phyloP scores from a whole-genome alignment of 352 stramenopile genomes.

The Phytophthora hibernalis region DNA sequence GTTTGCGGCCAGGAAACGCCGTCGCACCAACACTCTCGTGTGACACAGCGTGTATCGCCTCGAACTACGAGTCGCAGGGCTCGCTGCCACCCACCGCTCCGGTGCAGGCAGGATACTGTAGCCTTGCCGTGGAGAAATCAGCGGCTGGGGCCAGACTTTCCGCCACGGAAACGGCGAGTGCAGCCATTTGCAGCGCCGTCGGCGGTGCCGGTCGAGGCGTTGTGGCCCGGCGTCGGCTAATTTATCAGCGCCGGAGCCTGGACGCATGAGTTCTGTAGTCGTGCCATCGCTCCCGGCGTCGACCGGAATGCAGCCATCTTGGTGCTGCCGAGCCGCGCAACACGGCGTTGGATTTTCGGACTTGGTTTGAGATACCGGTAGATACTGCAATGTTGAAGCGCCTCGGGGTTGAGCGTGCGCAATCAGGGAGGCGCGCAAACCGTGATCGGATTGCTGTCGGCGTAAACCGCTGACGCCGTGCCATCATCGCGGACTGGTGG shows the following conservation, averaged over 20 bases:
- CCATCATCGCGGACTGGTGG: neutral
- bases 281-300: neutral
- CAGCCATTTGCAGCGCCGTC: constrained; percentile 19
- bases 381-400: constrained; percentile 10
- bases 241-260: neutral
- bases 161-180: neutral
- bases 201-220: constrained; percentile 19
- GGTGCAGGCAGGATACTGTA: neutral
- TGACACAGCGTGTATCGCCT: constrained; percentile 6
- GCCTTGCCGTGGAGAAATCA: constrained; percentile 13
- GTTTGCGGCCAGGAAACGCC: constrained; percentile 4
- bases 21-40: constrained; percentile 3
- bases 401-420: neutral
- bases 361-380: constrained; percentile 16
- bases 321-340: neutral
- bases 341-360: constrained; percentile 22
- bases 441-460: constrained; percentile 16
- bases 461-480: constrained; percentile 10
- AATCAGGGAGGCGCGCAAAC: constrained; percentile 15
- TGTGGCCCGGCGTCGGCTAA: constrained; percentile 13
- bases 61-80: too few species aligned
- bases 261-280: constrained; percentile 12
- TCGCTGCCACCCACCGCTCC: neutral
- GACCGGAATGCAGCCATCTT: neutral
- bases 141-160: constrained; percentile 5